Evolutionary conservation across 2,329 filamentous ascomycete genomes (phyloP), one percentile per base, ranked within the genome.

Genomic region (Aspergillus vadensis): DNA sequence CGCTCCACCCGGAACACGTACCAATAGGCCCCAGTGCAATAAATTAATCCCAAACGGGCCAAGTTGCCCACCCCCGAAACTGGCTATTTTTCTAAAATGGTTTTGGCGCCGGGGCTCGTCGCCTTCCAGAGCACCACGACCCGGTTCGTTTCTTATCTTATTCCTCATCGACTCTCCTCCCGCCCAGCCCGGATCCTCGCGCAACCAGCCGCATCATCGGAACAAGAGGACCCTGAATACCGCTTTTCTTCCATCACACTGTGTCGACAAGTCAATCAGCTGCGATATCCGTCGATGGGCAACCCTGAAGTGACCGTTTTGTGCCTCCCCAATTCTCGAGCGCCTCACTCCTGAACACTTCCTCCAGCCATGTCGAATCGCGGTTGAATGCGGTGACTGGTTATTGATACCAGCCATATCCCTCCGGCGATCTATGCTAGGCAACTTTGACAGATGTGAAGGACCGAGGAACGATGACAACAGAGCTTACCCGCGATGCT

Each of bases 41-140:
- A 55, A 36, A 44, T 21, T 32, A 47, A 47, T 36, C 53, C 53
- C 39, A 55, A 32, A 47, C 25, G 25, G 30, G 53, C 43, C 53
- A 55, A 44, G 53, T 15, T 12, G 53, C 39, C 53, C 53, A 55
- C 53, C 30, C 25, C 25, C 39, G 25, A 50, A 25, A 25, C 25
- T 23, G 41, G 30, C 41, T 17, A 44, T 43, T 36, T 41, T 25
- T 23, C 43, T 55, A 55, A 55, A 41, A 19, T 47, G 39, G 41
- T 44, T 55, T 55, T 32, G 53, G 53, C 53, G 53, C 53, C 43
- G 41, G 53, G 53, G 17, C 53, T 44, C 32, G 32, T 36, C 39
- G 43, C 43, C 27, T 47, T 32, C 39, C 23, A 30, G 8, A 32
- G 41, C 21, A 27, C 47, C 41, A 47, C 27, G 43, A 43, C 38